Conservation (phyloP, 2,329 filamentous ascomycete genomes). For the Fusarium floridanum region DNA sequence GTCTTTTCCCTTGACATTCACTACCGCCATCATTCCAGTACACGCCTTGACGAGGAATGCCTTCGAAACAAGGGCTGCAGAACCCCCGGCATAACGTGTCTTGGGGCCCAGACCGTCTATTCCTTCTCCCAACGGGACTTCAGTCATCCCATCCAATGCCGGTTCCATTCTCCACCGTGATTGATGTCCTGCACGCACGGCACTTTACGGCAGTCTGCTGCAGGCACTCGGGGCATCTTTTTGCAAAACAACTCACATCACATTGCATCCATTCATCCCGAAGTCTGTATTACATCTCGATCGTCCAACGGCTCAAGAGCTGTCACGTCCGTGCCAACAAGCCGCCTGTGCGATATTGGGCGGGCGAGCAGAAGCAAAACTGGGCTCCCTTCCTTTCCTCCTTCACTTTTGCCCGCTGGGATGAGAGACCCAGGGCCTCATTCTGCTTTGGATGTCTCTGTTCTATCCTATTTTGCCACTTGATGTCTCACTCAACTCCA, state of each 20-base stretch:
- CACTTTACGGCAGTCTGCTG: slow-evolving; percentile 3
- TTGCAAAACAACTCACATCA: neutral
- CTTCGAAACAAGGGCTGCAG: slow-evolving; percentile 37
- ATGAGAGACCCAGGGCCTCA: neutral
- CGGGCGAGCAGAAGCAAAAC: neutral
- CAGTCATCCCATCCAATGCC: neutral
- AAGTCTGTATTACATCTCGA: neutral
- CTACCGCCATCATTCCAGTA: slow-evolving; percentile 29
- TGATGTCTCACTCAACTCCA: neutral
- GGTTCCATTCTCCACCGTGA: neutral
- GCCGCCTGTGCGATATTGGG: neutral
- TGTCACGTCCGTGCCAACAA: neutral
- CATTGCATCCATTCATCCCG: neutral
- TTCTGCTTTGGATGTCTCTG: neutral
- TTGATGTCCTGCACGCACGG: neutral
- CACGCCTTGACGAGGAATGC: slow-evolving; percentile 17
- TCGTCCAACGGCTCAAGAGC: neutral
- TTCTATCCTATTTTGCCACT: neutral
- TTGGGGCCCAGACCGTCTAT: neutral
- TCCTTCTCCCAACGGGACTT: neutral
- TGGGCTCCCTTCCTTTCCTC: neutral
- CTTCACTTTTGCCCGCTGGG: neutral
- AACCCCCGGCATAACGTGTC: slow-evolving; percentile 6
- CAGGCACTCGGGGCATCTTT: neutral
- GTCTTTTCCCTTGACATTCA: slow-evolving; percentile 28